Conservation (phyloP, 1,284 basidiomycete species). For the Polyporus tsugae region DNA sequence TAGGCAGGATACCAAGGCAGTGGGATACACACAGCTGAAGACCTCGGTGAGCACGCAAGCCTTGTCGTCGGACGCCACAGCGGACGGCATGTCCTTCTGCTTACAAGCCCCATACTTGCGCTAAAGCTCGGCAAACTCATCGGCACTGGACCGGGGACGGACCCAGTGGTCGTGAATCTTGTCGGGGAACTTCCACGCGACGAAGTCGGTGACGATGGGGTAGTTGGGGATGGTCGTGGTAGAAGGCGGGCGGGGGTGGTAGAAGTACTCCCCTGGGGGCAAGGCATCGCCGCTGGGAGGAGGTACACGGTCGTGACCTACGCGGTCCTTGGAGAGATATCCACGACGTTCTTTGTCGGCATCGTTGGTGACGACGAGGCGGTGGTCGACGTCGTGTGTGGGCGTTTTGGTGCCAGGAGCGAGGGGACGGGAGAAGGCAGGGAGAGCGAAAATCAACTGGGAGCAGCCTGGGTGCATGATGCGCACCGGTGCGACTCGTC, state of each 20-base stretch:
- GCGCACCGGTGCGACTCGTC: too few relatives aligned
- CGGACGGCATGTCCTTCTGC: not conserved
- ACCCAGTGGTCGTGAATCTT: too few relatives aligned
- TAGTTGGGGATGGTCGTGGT: not conserved
- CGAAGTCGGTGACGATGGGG: not conserved
- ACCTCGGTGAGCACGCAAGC: not conserved
- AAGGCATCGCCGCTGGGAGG: not conserved
- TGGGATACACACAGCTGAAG: not conserved
- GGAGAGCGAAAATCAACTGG: not conserved
- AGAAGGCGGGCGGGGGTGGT: not conserved
- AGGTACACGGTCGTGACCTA: not conserved
- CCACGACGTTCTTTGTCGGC: not conserved
- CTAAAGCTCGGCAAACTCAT: too few relatives aligned
- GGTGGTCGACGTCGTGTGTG: not conserved
- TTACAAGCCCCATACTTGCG: too few relatives aligned
- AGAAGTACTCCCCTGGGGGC: not conserved
- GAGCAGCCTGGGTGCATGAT: not conserved
- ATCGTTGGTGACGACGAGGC: not conserved
- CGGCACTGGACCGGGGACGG: too few relatives aligned
- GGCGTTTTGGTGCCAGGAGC: too few relatives aligned
- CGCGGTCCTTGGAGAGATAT: not conserved
- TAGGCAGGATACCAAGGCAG: not conserved
- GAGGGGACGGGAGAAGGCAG: not conserved
- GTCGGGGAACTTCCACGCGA: too few relatives aligned
- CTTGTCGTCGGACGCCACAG: not conserved